phyloP scores from a whole-genome alignment of 257 asterid genomes.

The Knoxia roxburghii region DNA sequence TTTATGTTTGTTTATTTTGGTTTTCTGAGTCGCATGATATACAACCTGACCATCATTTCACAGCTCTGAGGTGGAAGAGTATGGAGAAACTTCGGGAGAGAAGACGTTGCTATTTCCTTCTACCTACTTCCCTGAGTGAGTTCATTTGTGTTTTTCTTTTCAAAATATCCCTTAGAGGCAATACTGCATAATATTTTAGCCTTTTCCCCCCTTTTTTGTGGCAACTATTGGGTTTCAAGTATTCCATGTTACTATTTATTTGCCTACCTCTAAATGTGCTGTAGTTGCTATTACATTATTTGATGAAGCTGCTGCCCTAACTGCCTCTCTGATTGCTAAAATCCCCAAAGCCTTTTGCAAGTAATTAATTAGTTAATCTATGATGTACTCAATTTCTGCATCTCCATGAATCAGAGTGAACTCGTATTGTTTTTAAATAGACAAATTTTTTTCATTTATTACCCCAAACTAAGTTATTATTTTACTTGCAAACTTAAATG shows the following conservation, averaged over 20 bases:
- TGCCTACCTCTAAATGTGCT: neutral
- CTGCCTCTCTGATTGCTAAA: too few species aligned
- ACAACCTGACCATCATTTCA: slow-evolving; percentile 22
- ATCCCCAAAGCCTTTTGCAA: neutral
- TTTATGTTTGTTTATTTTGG: slow-evolving; percentile 7
- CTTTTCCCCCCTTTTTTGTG: neutral
- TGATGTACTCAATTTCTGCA: neutral
- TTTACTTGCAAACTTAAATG: neutral
- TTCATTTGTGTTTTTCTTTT: slow-evolving; percentile 1
- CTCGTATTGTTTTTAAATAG: too few species aligned
- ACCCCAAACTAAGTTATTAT: neutral
- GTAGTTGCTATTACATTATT: neutral
- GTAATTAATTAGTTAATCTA: neutral
- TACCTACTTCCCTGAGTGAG: slow-evolving; percentile 65
- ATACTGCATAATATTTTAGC: neutral
- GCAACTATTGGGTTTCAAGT: too few species aligned
- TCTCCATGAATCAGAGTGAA: neutral
- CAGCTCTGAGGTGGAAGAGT: slow-evolving; percentile 37
- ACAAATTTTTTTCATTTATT: neutral
- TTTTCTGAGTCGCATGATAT: slow-evolving; percentile 12
- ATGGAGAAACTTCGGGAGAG: slow-evolving; percentile 31
- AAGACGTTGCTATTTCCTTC: slow-evolving; percentile 22
- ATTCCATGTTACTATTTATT: too few species aligned
- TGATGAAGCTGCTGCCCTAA: too few species aligned
- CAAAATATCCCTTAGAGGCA: neutral